Conservation (phyloP, 805 yeast genomes). For the Saturnispora mendoncae region DNA sequence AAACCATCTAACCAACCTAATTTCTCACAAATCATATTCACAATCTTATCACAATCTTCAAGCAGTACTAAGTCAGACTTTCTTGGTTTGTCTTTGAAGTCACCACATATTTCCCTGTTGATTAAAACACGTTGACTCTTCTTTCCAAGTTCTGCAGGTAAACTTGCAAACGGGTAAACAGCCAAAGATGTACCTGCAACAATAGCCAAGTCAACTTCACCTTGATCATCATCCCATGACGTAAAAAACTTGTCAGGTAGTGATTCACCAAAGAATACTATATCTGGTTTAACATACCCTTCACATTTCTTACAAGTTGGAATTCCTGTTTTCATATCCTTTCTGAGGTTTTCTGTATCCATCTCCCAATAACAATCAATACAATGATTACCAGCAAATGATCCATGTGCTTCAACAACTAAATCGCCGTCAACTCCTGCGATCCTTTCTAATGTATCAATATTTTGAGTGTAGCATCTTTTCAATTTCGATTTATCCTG, state of each 20-base stretch:
- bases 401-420: slow-evolving; percentile 91
- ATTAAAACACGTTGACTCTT: slow-evolving; percentile 52
- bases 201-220: slow-evolving; percentile 56
- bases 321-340: slow-evolving; percentile 29
- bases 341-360: slow-evolving; percentile 37
- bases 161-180: slow-evolving; percentile 82
- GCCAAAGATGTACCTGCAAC: slow-evolving; percentile 91
- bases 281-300: slow-evolving; percentile 85
- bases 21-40: slow-evolving; percentile 39
- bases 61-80: slow-evolving; percentile 51
- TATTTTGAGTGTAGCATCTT: slow-evolving; percentile 85
- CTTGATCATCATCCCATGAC: slow-evolving; percentile 50
- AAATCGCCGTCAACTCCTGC: slow-evolving; percentile 63
- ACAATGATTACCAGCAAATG: slow-evolving; percentile 80
- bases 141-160: slow-evolving; percentile 57
- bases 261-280: slow-evolving; percentile 89
- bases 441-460: slow-evolving; percentile 81
- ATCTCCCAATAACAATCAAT: slow-evolving; percentile 59
- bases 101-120: slow-evolving; percentile 74
- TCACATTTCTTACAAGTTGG: slow-evolving; percentile 56
- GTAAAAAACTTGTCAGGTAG: slow-evolving; percentile 66
- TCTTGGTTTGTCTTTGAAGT: slow-evolving; percentile 45
- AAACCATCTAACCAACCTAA: slow-evolving; percentile 62
- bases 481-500: slow-evolving; percentile 54
- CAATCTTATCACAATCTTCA: slow-evolving; percentile 61